These are phyloP conservation scores for Aspergillus candidus DNA, from an alignment of 2,329 filamentous ascomycete species.

Conservation along the genomic window DNA sequence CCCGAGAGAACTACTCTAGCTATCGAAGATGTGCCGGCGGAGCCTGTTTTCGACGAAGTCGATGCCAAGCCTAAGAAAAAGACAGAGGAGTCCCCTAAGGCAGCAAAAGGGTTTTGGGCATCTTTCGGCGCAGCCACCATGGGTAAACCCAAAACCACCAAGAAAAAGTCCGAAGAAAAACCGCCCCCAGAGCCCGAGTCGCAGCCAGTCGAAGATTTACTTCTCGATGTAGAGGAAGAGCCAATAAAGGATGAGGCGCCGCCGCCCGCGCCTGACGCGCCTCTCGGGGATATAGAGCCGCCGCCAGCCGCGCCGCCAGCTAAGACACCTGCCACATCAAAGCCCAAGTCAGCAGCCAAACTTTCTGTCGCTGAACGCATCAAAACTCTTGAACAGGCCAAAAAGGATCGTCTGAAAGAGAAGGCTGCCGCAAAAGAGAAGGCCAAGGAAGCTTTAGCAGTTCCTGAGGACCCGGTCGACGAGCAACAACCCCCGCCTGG, in stretches of 20 bases:
- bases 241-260: conserved; percentile 26
- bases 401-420: conserved; percentile 36
- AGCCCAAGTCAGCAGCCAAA: conserved; percentile 37
- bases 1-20: conserved; percentile 20
- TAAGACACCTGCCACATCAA: conserved; percentile 30
- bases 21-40: conserved; percentile 29
- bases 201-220: conserved; percentile 18
- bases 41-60: conserved; percentile 32
- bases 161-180: conserved; percentile 44
- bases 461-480: conserved; percentile 8
- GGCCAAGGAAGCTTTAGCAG: conserved; percentile 13
- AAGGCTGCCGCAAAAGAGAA: conserved; percentile 23
- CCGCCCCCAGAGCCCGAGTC: conserved; percentile 30
- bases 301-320: conserved; percentile 37
- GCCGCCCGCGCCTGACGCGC: conserved; percentile 26
- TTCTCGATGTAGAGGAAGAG: conserved; percentile 33
- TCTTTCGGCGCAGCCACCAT: conserved; percentile 34
- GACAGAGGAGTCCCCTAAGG: conserved; percentile 34
- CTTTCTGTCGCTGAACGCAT: conserved; percentile 50
- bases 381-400: conserved; percentile 40
- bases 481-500: conserved; percentile 13
- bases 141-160: conserved; percentile 34
- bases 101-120: conserved; percentile 41
- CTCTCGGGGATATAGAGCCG: conserved; percentile 35
- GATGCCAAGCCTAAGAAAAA: conserved; percentile 37